phyloP scores from a whole-genome alignment of 2,329 filamentous ascomycete genomes.

The Alternaria alternata region DNA sequence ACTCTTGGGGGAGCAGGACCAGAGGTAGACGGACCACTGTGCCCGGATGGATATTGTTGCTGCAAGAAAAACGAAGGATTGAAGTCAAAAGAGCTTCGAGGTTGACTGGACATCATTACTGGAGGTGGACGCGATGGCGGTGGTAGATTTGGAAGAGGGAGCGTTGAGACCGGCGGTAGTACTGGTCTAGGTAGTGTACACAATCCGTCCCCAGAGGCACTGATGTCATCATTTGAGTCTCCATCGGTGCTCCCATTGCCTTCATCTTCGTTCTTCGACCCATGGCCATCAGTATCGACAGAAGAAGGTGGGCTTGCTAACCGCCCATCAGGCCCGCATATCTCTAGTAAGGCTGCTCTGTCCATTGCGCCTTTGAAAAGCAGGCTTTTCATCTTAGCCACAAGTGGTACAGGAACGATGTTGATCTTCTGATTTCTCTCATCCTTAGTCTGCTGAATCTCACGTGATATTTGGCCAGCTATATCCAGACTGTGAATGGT shows the following conservation, averaged over 20 bases:
- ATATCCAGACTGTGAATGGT: conserved; percentile 13
- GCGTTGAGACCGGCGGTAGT: neutral
- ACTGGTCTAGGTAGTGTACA: neutral
- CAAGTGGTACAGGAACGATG: conserved; percentile 26
- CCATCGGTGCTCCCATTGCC: conserved; percentile 7
- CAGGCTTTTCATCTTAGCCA: conserved; percentile 30
- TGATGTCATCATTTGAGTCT: conserved; percentile 12
- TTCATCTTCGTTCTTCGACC: neutral
- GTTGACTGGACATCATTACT: neutral
- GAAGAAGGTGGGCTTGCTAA: neutral
- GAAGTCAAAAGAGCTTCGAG: neutral
- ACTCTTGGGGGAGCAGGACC: neutral
- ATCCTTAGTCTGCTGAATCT: conserved; percentile 8
- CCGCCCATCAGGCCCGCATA: neutral
- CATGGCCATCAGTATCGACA: neutral
- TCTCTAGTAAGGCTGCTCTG: neutral
- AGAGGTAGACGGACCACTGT: neutral
- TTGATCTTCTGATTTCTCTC: conserved; percentile 20
- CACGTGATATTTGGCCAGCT: conserved; percentile 17
- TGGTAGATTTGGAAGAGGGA: conserved; percentile 1
- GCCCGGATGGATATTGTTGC: neutral
- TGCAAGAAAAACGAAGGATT: neutral
- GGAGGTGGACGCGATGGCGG: neutral
- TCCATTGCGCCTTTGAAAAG: conserved; percentile 27
- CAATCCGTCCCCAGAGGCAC: neutral